These are phyloP conservation scores for Lecanosticta acicola DNA, from an alignment of 2,329 filamentous ascomycete genomes.

Conservation along the genomic window DNA sequence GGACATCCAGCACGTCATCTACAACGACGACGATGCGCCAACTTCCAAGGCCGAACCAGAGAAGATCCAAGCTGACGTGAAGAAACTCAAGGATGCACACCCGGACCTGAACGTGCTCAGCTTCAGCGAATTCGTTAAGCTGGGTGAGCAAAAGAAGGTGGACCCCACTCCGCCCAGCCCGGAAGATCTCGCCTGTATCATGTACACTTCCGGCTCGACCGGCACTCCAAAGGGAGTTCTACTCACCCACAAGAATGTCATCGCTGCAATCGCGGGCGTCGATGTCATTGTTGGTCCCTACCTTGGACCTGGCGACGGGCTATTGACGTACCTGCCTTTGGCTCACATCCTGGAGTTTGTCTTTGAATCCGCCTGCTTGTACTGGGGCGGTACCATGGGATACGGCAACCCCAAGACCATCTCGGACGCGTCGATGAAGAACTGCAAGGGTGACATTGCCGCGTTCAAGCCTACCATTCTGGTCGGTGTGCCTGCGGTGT, in stretches of 20 bases:
- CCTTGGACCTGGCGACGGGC: constrained; percentile 68
- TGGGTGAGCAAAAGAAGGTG: constrained; percentile 60
- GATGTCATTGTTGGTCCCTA: constrained; percentile 70
- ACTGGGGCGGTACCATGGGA: constrained; percentile 84
- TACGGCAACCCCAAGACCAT: constrained; percentile 89
- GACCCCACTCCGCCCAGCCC: constrained; percentile 66
- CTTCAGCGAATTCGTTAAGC: constrained; percentile 51
- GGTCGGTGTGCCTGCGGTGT: constrained; percentile 91
- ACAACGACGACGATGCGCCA: constrained; percentile 47
- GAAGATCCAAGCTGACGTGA: constrained; percentile 48
- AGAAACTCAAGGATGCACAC: constrained; percentile 50
- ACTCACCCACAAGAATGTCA: constrained; percentile 71
- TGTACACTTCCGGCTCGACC: constrained; percentile 82
- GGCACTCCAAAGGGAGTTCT: constrained; percentile 85
- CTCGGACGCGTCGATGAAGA: constrained; percentile 76
- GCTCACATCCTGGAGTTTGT: constrained; percentile 96
- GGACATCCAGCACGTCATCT: constrained; percentile 53
- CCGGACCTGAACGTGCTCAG: constrained; percentile 49
- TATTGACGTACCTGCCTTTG: constrained; percentile 87
- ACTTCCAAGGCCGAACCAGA: constrained; percentile 33
- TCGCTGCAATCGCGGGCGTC: constrained; percentile 78
- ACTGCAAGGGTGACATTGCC: constrained; percentile 89
- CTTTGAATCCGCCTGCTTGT: constrained; percentile 85
- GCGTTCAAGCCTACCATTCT: constrained; percentile 85
- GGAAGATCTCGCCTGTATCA: constrained; percentile 74